Evolutionary conservation across 2,329 filamentous ascomycete genomes (phyloP), one percentile per base, ranked within the genome.

Genomic region (Penicillium aurantiogriseum): DNA sequence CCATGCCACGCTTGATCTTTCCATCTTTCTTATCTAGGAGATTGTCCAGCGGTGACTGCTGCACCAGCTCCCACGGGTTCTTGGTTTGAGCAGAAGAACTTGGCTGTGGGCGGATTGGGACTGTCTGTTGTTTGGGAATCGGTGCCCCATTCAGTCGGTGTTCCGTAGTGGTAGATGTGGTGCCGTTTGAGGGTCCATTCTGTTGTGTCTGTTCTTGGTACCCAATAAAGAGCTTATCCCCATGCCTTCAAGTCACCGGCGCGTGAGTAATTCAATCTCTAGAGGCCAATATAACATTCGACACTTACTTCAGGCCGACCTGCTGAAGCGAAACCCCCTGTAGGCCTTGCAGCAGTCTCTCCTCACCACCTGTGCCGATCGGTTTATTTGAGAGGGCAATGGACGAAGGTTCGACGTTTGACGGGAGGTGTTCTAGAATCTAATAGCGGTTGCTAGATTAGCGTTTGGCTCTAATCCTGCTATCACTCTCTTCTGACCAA

Each of bases 1-100:
- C 91, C 57, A 83, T 83, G 60, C 84, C 84, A 61, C 92, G 83
- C 21, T 85, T 79, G 51, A 97, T 96, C 79, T 96, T 99, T 64
- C 94, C 94, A 80, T 94, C 88, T 64, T 88, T 83, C 76, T 86
- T 91, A 75, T 99, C 94, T 70, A 99, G 79, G 55, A 84, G 81
- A 71, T 99, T 88, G 71, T 99, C 95, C 10, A 99, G 81, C 2
- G 87, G 81, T 2, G 92, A 95, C 77, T 99, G 94, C 69, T 86
- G 86, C 17, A 97, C 89, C 9, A 89, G 85, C 70, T 99, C 94
- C 94, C 94, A 97, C 0, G 92, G 91, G 63, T 94, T 96, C 75
- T 89, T 91, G 68, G 92, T 88, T 51, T 85, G 80, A 51, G 85
- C 76, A 13, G 79, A 79, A 5, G 83, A 83, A 5, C 79, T 80